A percentile compares a stretch with the other conserved stretches of the same genome.
Evolutionary conservation across 805 yeast species (phyloP).

Genomic region (Teunomyces panamensis): DNA sequence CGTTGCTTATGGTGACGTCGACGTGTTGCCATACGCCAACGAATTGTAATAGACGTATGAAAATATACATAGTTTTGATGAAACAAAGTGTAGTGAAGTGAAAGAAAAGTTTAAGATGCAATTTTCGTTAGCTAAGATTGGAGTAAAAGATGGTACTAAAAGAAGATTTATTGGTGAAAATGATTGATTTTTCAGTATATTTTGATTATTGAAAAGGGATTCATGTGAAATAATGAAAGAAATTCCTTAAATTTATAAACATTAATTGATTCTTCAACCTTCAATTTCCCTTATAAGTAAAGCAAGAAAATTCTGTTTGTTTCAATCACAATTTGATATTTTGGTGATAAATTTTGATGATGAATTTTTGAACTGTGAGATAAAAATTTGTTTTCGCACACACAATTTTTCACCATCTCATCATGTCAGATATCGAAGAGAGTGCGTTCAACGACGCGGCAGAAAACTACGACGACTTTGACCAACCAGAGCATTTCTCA

Average conservation of each 20-base stretch:
- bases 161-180: no score
- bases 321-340: no score
- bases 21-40: constrained; percentile 81
- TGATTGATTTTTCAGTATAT: no score
- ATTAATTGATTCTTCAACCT: no score
- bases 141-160: no score
- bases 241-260: no score
- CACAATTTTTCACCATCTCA: constrained; percentile 1
- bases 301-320: no score
- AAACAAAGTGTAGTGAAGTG: neutral
- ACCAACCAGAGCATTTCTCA: constrained; percentile 74
- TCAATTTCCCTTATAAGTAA: no score
- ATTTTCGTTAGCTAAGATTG: no score
- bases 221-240: no score
- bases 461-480: constrained; percentile 76
- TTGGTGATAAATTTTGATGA: neutral
- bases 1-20: constrained; percentile 87
- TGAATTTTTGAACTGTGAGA: neutral
- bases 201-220: no score
- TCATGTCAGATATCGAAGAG: constrained; percentile 45
- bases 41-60: constrained; percentile 58
- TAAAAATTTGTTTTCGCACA: neutral
- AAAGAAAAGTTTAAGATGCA: neutral
- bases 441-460: constrained; percentile 63
- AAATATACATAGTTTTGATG: neutral